phyloP scores from a whole-genome alignment of 2,329 filamentous ascomycete species.

The Dactylellina leptospora region DNA sequence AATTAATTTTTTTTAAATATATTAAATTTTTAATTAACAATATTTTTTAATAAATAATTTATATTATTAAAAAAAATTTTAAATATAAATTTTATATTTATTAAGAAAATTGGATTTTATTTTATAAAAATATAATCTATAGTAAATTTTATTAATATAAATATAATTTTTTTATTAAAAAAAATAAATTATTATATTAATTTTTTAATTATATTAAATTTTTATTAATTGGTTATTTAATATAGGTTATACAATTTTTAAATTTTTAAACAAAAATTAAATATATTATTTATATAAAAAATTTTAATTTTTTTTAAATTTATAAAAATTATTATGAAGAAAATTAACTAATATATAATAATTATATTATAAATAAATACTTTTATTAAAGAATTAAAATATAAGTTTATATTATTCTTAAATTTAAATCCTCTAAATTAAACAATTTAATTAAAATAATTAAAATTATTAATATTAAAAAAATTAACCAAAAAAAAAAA shows the following conservation, averaged over 20 bases:
- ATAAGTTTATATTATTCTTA: not conserved
- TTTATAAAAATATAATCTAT: not conserved
- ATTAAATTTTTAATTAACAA: not conserved
- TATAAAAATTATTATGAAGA: not conserved
- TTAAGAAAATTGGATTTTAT: not conserved
- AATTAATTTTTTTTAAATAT: not conserved
- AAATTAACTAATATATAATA: not conserved
- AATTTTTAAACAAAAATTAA: not conserved
- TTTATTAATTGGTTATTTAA: not conserved
- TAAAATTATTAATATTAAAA: not conserved
- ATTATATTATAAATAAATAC: too few relatives aligned
- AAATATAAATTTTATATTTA: not conserved
- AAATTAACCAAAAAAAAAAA: not conserved
- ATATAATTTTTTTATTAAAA: not conserved
- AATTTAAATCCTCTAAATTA: not conserved
- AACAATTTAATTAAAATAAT: not conserved
- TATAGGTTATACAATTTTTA: not conserved
- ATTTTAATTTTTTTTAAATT: not conserved
- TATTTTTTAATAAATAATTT: not conserved
- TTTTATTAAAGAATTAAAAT: not conserved
- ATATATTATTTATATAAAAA: not conserved
- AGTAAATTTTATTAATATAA: not conserved
- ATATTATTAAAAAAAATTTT: not conserved
- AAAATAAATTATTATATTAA: not conserved
- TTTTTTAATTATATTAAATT: not conserved